Evolutionary conservation across 75 land plant species (phyloP).

Genomic region (Isoetes taiwanensis): DNA sequence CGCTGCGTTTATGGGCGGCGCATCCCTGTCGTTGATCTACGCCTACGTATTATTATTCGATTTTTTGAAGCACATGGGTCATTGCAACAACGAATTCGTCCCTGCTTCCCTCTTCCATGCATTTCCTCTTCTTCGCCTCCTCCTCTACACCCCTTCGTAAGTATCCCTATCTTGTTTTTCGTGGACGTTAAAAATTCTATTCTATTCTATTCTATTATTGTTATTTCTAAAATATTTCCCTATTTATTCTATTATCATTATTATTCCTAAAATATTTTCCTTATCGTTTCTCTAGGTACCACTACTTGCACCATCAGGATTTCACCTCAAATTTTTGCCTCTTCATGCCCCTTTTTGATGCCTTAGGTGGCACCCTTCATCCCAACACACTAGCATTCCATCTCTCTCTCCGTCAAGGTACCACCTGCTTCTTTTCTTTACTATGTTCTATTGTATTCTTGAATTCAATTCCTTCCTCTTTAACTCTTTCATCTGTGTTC

Average conservation of each 20-base stretch:
- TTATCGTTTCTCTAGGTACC: no score
- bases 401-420: no score
- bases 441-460: no score
- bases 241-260: not conserved
- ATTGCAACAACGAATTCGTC: conserved; percentile 58
- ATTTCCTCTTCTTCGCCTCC: conserved; percentile 48
- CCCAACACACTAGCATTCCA: no score
- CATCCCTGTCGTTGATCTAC: conserved; percentile 39
- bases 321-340: no score
- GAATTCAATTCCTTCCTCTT: no score
- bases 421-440: no score
- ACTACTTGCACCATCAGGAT: no score
- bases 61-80: conserved; percentile 65
- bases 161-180: not conserved
- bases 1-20: conserved; percentile 34
- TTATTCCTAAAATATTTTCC: not conserved
- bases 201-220: not conserved
- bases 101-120: conserved; percentile 27
- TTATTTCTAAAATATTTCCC: not conserved
- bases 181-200: not conserved
- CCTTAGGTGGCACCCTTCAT: no score
- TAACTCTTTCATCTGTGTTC: no score
- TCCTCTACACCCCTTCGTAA: conserved; percentile 79
- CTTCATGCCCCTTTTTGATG: no score
- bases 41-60: conserved; percentile 50